These are phyloP conservation scores for Cyanidium caldarium DNA, from an alignment of 23 red algal genomes.

Conservation along the genomic window DNA sequence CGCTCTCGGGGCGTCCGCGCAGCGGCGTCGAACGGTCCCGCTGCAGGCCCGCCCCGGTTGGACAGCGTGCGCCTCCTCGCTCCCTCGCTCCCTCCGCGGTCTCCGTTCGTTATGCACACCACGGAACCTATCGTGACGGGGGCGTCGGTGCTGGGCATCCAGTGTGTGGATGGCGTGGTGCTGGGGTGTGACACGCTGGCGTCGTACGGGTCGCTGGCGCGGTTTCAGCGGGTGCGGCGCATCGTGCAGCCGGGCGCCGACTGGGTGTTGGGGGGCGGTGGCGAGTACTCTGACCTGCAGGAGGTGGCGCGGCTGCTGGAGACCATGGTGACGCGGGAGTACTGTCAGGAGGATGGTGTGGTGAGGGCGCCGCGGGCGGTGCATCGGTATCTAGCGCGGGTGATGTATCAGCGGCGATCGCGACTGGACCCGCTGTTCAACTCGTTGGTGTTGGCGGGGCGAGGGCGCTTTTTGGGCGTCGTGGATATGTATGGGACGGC, in stretches of 20 bases:
- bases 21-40: too few species aligned
- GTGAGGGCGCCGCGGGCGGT: slow-evolving; percentile 31
- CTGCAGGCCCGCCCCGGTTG: too few species aligned
- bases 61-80: too few species aligned
- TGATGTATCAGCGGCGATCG: slow-evolving; percentile 70
- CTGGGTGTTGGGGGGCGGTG: slow-evolving; percentile 47
- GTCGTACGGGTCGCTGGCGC: slow-evolving; percentile 89
- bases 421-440: slow-evolving; percentile 93
- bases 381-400: slow-evolving; percentile 54
- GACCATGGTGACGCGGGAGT: slow-evolving; percentile 25
- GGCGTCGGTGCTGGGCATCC: slow-evolving; percentile 59
- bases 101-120: slow-evolving; percentile 13
- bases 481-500: slow-evolving; percentile 70
- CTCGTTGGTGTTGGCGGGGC: slow-evolving; percentile 41
- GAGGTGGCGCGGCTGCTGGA: slow-evolving; percentile 35
- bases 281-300: slow-evolving; percentile 80
- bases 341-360: slow-evolving; percentile 47
- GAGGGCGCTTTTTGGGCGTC: slow-evolving; percentile 25
- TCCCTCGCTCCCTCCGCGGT: not conserved
- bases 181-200: slow-evolving; percentile 73
- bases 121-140: slow-evolving; percentile 76
- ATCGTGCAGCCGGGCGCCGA: slow-evolving; percentile 22
- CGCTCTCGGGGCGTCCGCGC: too few species aligned
- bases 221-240: slow-evolving; percentile 48
- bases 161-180: slow-evolving; percentile 77